Percentiles rank a stretch among this genome's conserved stretches.
Conservation (phyloP, 768 basidiomycete genomes). For the Kwoniella sp. region DNA sequence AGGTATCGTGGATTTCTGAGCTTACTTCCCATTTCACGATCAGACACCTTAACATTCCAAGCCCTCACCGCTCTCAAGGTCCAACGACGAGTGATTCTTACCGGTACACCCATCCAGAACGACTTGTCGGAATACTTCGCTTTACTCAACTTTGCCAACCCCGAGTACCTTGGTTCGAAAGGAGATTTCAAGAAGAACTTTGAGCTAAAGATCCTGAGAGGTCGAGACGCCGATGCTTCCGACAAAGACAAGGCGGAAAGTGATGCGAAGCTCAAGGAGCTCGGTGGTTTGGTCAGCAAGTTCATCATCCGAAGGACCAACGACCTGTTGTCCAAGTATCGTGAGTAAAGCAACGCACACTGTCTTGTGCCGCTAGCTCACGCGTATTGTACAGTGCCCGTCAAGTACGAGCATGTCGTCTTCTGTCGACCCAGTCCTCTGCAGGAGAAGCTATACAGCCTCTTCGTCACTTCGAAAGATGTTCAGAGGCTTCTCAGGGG, state of each 20-base stretch:
- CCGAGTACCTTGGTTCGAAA: constrained; percentile 82
- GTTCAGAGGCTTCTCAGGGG: constrained; percentile 88
- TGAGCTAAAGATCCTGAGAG: constrained; percentile 85
- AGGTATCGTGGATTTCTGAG: background rate
- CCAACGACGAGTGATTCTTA: constrained; percentile 85
- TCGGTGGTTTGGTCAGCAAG: constrained; percentile 81
- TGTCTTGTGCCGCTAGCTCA: background rate
- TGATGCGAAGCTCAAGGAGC: constrained; percentile 87
- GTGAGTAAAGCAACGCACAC: too few species aligned
- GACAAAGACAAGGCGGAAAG: constrained; percentile 75
- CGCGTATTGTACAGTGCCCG: constrained; percentile 70
- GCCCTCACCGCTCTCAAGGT: constrained; percentile 81
- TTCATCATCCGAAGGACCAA: constrained; percentile 96
- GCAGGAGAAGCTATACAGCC: constrained; percentile 79
- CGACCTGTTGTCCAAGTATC: constrained; percentile 89
- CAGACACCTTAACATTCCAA: constrained; percentile 85
- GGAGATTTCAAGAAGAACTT: constrained; percentile 94
- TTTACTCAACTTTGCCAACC: constrained; percentile 87
- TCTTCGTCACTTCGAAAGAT: constrained; percentile 90
- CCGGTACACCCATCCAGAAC: constrained; percentile 92
- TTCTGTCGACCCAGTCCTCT: constrained; percentile 85
- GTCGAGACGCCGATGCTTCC: constrained; percentile 83
- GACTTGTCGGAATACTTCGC: constrained; percentile 95
- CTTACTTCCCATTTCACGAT: background rate
- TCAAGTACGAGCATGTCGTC: constrained; percentile 98